Evolutionary conservation across 2,329 filamentous ascomycete species (phyloP).

Genomic region (Penicillium paneum): DNA sequence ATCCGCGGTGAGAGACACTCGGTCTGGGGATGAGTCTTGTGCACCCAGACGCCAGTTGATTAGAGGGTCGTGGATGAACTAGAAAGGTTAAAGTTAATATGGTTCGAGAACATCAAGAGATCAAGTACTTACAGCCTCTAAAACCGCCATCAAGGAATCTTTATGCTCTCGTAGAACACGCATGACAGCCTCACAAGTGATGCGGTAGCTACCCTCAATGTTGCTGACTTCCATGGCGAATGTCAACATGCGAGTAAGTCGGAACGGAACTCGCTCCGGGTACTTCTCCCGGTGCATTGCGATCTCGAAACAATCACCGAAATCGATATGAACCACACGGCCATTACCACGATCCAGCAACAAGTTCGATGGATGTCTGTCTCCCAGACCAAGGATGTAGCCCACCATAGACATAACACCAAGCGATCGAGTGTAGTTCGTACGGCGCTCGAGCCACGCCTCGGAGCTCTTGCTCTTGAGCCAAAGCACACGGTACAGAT

Average conservation of each 20-base stretch:
- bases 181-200: constrained; percentile 98
- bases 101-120: neutral
- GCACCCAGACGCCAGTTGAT: constrained; percentile 87
- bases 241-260: constrained; percentile 95
- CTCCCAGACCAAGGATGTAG: constrained; percentile 93
- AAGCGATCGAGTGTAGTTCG: constrained; percentile 96
- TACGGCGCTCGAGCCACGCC: constrained; percentile 93
- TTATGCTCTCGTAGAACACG: constrained; percentile 94
- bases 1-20: constrained; percentile 59
- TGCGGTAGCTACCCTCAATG: constrained; percentile 96
- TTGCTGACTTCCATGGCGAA: constrained; percentile 99
- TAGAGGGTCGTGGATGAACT: constrained; percentile 99
- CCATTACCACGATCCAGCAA: constrained; percentile 95
- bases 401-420: constrained; percentile 99
- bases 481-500: constrained; percentile 96
- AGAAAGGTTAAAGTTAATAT: constrained; percentile 23
- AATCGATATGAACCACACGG: constrained; percentile 98
- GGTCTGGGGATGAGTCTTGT: constrained; percentile 56
- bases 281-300: constrained; percentile 99
- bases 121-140: constrained; percentile 77
- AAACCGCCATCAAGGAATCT: constrained; percentile 95
- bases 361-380: constrained; percentile 95
- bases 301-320: constrained; percentile 98
- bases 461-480: constrained; percentile 98
- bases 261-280: constrained; percentile 94